Base-by-base conservation (phyloP, 1,284 basidiomycete species). In the Heimioporus retisporus region DNA sequence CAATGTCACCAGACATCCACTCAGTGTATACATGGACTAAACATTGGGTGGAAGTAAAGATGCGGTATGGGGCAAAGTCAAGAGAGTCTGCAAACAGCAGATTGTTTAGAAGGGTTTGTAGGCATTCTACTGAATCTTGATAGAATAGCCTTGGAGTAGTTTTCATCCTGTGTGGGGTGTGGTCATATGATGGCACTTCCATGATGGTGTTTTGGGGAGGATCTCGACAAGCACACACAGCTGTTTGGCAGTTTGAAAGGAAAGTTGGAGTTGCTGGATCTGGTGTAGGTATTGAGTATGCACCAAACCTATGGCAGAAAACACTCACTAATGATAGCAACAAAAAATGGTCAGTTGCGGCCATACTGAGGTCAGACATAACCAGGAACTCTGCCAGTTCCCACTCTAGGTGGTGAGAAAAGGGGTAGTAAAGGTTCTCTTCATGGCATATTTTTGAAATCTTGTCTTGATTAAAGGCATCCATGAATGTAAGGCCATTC, bases 1-100 rank as follows among this genome's bases (percentile, higher is more conserved):
- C 43, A 5, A 57, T 6, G 18, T 68, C 42, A 4, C 64, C 35
- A 2, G 65, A 62, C 66, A 67, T 67, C 59, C 66, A 67, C 43
- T 66, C 21, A 21, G 19, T 31, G 19, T 66, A 67, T 31, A 61
- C 42, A 18, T 13, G 8, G 25, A 63, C 48, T 6, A 63, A 28
- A 25, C 40, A 11, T 53, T 63, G 44, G n/a, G 62, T 50, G 21
- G 48, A 53, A 8, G 44, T 59, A 54, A 60, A 63, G 35, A 59
- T 16, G 16, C 44, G 59, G n/a, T 21, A 40, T 4, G 59, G 59
- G 35, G 21, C 15, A 48, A 60, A 48, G 35, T 60, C 31, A 2
- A 60, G 35, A 19, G 31, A 35, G 59, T 59, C 16, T 11, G 31
- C 35, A 10, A 61, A 61, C 5, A 28, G n/a, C 5, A n/a, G 31